Percentiles rank a stretch among this genome's conserved stretches.
Evolutionary conservation across 2,329 filamentous ascomycete species (phyloP).

Genomic region (Penicillium concentricum): DNA sequence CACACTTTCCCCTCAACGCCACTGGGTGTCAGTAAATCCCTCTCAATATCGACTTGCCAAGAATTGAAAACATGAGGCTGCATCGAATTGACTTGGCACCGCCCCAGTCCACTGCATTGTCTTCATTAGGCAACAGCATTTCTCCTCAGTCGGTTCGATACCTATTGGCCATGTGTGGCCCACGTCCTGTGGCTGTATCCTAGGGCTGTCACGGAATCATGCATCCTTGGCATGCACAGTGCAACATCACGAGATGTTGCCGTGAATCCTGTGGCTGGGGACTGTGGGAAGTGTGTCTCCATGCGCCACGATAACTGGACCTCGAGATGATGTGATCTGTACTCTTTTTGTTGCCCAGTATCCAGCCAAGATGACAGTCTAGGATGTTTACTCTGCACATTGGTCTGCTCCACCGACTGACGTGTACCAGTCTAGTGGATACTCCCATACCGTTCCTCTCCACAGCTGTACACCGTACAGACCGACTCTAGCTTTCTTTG

Average conservation of each 20-base stretch:
- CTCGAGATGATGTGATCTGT: background rate
- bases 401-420: background rate
- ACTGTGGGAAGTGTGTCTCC: conserved; percentile 5
- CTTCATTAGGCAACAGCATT: conserved; percentile 21
- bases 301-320: conserved; percentile 18
- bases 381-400: background rate
- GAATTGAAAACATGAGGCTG: conserved; percentile 9
- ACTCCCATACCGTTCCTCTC: background rate
- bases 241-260: conserved; percentile 14
- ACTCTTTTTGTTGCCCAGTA: background rate
- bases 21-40: background rate
- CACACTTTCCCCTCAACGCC: background rate
- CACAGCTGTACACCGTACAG: background rate
- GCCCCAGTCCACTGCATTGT: conserved; percentile 1
- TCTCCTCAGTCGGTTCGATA: background rate
- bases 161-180: background rate
- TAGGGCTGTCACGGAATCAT: background rate
- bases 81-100: conserved; percentile 4
- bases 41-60: conserved; percentile 13
- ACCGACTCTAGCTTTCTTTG: background rate
- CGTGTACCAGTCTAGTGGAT: background rate
- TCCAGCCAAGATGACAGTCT: background rate
- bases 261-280: conserved; percentile 15
- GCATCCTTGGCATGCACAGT: conserved; percentile 17
- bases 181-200: conserved; percentile 1